phyloP scores from a whole-genome alignment of 2,329 filamentous ascomycete species.

The Cryphonectria japonica region DNA sequence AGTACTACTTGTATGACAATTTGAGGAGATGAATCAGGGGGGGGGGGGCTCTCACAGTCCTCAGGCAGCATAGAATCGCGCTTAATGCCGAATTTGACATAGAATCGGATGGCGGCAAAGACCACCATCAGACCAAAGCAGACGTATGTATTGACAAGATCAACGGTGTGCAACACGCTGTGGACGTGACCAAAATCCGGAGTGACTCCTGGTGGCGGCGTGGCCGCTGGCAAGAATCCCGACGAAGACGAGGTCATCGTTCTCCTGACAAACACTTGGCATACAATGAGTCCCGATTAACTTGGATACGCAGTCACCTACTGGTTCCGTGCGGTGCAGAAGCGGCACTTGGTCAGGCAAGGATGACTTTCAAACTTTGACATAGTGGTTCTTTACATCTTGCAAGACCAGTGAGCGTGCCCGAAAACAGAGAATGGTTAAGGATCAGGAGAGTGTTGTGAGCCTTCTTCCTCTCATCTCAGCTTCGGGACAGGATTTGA shows the following conservation, averaged over 20 bases:
- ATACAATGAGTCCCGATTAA: not conserved
- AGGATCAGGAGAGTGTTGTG: not conserved
- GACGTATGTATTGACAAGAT: conserved; percentile 1
- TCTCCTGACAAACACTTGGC: not conserved
- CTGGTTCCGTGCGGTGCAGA: not conserved
- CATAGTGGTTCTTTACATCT: not conserved
- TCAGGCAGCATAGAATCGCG: not conserved
- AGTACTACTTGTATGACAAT: not conserved
- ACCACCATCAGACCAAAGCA: conserved; percentile 1
- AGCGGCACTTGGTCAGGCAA: not conserved
- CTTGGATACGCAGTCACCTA: not conserved
- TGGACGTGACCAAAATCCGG: not conserved
- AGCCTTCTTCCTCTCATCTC: not conserved
- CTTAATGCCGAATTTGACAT: conserved; percentile 4
- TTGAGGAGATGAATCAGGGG: not conserved
- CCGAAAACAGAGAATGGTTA: not conserved
- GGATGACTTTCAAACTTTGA: not conserved
- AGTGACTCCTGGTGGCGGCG: not conserved
- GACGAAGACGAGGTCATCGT: conserved; percentile 1
- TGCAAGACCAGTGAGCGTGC: not conserved
- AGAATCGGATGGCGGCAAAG: conserved; percentile 2
- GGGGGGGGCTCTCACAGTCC: not conserved
- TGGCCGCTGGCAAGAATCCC: conserved; percentile 6
- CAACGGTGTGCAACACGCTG: not conserved
- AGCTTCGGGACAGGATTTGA: not conserved